Evolutionary conservation across 192 early-diverging fungal species (phyloP).

Genomic region (Powellomyces hirtus): DNA sequence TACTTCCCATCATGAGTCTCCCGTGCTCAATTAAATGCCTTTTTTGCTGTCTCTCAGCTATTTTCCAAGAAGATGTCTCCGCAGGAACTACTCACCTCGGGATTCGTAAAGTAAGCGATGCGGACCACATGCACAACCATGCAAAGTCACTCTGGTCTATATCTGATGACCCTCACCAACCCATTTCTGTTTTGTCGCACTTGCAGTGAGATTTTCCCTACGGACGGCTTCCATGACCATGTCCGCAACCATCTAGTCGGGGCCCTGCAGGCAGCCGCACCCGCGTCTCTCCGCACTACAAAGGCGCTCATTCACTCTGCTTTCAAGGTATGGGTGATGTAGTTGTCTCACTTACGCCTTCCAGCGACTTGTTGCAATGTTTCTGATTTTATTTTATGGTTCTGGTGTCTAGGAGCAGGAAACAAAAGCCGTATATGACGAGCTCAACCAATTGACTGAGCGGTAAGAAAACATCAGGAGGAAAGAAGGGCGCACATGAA

Average conservation of each 20-base stretch:
- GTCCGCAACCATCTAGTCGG: not conserved
- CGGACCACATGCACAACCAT: not conserved
- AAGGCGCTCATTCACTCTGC: conserved; percentile 1
- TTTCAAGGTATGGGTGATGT: conserved; percentile 9
- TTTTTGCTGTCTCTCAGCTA: no score
- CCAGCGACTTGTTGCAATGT: not conserved
- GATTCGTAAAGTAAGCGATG: conserved; percentile 26
- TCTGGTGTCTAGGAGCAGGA: not conserved
- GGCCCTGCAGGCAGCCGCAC: not conserved
- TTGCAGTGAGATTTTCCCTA: conserved; percentile 13
- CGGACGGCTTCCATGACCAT: conserved; percentile 3
- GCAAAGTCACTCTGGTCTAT: not conserved
- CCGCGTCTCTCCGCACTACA: conserved; percentile 13
- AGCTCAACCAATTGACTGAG: conserved; percentile 19
- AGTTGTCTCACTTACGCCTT: not conserved
- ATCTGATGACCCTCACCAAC: no score
- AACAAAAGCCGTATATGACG: not conserved
- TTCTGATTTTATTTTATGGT: not conserved
- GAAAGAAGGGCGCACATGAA: not conserved
- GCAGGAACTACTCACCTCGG: conserved; percentile 15
- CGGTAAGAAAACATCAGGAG: conserved; percentile 2
- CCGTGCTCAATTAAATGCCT: no score
- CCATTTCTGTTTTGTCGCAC: no score
- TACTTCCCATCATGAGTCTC: no score
- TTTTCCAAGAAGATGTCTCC: conserved; percentile 24